phyloP scores from a whole-genome alignment of 78 protist species.

The Bodo saltans region DNA sequence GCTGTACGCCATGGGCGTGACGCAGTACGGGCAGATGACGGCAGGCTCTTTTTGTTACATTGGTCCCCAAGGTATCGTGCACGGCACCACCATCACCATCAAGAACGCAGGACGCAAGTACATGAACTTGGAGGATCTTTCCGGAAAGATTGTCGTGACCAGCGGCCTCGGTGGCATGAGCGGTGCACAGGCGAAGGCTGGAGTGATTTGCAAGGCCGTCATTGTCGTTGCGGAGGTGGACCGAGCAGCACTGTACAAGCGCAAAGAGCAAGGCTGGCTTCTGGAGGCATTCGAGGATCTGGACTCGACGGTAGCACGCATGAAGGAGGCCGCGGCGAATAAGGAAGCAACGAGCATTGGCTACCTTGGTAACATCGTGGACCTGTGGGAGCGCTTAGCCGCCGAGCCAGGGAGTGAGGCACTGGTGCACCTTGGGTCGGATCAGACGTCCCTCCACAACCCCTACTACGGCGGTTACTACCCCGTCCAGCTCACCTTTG shows the following conservation, averaged over 20 bases:
- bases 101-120: slow-evolving; percentile 85
- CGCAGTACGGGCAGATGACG: slow-evolving; percentile 37
- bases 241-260: slow-evolving; percentile 36
- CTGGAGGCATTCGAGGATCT: slow-evolving; percentile 37
- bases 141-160: slow-evolving; percentile 64
- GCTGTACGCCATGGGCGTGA: slow-evolving; percentile 72
- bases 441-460: slow-evolving; percentile 86
- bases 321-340: slow-evolving; percentile 38
- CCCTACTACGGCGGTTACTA: slow-evolving; percentile 88
- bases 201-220: slow-evolving; percentile 59
- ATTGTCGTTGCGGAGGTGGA: slow-evolving; percentile 82
- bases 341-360: slow-evolving; percentile 15
- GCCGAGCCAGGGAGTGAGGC: too few species aligned
- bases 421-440: slow-evolving; percentile 79
- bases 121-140: neutral
- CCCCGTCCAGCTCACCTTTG: slow-evolving; percentile 73
- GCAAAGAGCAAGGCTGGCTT: slow-evolving; percentile 70
- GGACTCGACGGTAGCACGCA: slow-evolving; percentile 33
- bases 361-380: slow-evolving; percentile 75
- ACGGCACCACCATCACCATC: slow-evolving; percentile 84
- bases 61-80: slow-evolving; percentile 85
- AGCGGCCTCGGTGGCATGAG: slow-evolving; percentile 88
- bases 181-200: slow-evolving; percentile 86
- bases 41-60: slow-evolving; percentile 33
- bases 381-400: slow-evolving; percentile 73